Base-by-base conservation (phyloP, 2,329 filamentous ascomycete species). In the Penicillium brevicompactum region DNA sequence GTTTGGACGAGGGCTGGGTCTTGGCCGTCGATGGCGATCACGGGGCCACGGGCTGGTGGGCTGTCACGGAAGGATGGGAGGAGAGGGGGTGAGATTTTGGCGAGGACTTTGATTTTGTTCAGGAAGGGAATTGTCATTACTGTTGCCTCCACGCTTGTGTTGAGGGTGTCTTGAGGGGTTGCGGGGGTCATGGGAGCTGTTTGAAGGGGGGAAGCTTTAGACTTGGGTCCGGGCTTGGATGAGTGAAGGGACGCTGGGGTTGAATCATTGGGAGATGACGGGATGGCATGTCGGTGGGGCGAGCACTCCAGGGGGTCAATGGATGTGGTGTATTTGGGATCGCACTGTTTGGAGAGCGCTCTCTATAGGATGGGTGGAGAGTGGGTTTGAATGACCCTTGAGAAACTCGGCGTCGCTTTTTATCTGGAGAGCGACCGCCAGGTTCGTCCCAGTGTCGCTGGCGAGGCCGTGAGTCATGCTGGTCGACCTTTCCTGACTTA, bases 21-120 rank as follows among this genome's bases (percentile, higher is more conserved):
- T 16, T 88, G 81, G 1, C 92, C 92, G 72, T 97, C 93, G 27
- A 97, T 78, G 0, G 90, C 88, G 58, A 97, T 87, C 37, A 97
- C 83, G 0, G 89, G 84, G 0, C 93, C 92, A n/a, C 92, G 84
- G 6, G 79, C 77, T 62, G 65, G 78, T 5, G 62, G 56, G 16
- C 60, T 57, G 40, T 70, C 64, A 4, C 64, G 65, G 55, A 70
- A 71, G 24, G 66, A 63, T 1, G 66, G 64, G 5, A 76, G 74
- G 13, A 90, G 78, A 0, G 90, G 86, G 22, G 88, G 89, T 44
- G 88, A 88, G 61, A 97, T 91, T 58, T 86, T 87, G 14, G 85
- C 81, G 32, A 97, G 79, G 2, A 93, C 82, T 46, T 86, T 85
- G 64, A 96, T 84, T 73, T 96, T 96, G 61, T 86, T 86, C 43